Evolutionary conservation across 148 eudicot species (phyloP), one percentile per base, ranked within the genome.

Genomic region (Chenopodium berlandieri): DNA sequence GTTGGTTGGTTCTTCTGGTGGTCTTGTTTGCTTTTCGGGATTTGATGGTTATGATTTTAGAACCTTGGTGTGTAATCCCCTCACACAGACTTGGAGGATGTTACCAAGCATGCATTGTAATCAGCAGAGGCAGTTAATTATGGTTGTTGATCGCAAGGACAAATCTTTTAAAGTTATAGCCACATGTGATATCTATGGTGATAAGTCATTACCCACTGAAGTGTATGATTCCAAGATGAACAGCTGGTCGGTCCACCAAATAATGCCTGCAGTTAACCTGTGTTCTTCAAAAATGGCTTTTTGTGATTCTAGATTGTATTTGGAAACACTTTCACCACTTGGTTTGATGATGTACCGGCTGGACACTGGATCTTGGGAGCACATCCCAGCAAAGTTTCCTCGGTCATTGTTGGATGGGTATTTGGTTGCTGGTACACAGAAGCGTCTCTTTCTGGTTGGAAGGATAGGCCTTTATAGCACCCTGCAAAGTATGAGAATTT

Each of bases 201-300:
- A 93, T 82, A 90, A 73, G 83, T 91, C 97, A 10, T 83, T 95
- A 86, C 97, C 98, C 27, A 95, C 97, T 7, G 99, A 95, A 88
- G 97, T 95, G 50, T 95, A 93, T 79, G 97, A 95, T 80, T 95
- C 97, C 7, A 95, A 91, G 86, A 81, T 90, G 62, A 86, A 93
- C 81, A 77, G 83, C 82, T 95, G 99, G 99, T 86, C 91, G 0
- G 83, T 95, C 80, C 99, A 93, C 84, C 94, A 91, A 82, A 91
- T 90, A 27, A 93, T 95, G 97, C 99, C 97, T 77, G 93, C 99
- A 16, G 95, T 90, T 70, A 94, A 91, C 80, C 88, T 96, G 75
- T 91, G 98, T 84, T 96, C 99, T 48, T 96, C 98, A 40, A 96
- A 96, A 87, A 94, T 96, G 99, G 99, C 98, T 7, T 85, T 94